Evolutionary conservation across 345 rosid genomes (phyloP), one percentile per base, ranked within the genome.

Genomic region (Hirschfeldia incana): DNA sequence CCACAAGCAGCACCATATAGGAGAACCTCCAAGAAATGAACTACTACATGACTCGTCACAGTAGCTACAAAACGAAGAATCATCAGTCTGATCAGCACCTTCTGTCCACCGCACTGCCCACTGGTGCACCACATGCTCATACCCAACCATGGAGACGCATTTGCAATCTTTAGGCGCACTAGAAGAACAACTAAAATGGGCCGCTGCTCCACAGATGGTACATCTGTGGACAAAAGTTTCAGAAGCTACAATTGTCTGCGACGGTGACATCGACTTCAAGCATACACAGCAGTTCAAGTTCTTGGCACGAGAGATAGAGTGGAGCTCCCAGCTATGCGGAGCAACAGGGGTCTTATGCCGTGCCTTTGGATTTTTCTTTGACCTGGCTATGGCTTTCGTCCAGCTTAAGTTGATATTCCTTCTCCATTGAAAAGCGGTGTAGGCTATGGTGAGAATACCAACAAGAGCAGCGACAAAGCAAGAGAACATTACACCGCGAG

Each of bases 1-100:
- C 99, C 99, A 95, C 85, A 89, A 87, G 89, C 99, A 95, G 83
- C 97, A 90, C 99, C 98, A 95, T 76, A 91, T 88, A 37, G 99
- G 99, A 16, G 97, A 93, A 60, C 98, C 99, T 32, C 98, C 88
- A 37, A 95, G 94, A 85, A 95, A 95, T 39, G 98, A 90, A 63
- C 97, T 92, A 73, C 88, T 88, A 75, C 98, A 95, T 6, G 88
- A 87, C 85, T 93, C 99, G 73, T 95, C 99, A 80, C 98, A 93
- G 78, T 87, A 89, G 81, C 91, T 91, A 80, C 98, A 95, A 59
- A 89, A 89, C 3, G 88, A 85, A 71, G 89, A 83, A 65, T 91
- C 99, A 65, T 90, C 93, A 57, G 88, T 85, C 84, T 87, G 98
- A 84, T 95, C 95, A 8, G 94, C 81, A n/a, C 83, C 85, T 87